Conservation (phyloP, 2,329 filamentous ascomycete genomes). For the Penicillium sp. region DNA sequence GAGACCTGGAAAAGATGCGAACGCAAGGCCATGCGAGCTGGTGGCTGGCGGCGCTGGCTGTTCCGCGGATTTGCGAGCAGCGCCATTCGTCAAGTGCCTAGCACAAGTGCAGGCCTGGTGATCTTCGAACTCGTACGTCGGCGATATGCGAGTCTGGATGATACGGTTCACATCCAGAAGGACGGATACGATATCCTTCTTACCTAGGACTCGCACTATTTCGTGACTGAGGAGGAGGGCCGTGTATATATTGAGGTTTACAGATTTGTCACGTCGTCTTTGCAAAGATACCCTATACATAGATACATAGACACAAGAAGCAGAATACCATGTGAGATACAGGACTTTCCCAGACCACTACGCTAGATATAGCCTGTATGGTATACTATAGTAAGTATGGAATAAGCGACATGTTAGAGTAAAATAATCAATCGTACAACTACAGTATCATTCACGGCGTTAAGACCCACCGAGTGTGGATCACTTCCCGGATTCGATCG, state of each 20-base stretch:
- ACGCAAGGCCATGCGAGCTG: slow-evolving; percentile 47
- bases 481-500: neutral
- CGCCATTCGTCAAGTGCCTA: slow-evolving; percentile 57
- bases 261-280: neutral
- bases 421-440: neutral
- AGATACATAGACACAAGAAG: too few relatives aligned
- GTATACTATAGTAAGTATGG: too few relatives aligned
- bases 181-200: slow-evolving; percentile 60
- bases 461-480: slow-evolving; percentile 1
- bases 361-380: neutral
- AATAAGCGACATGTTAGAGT: too few relatives aligned
- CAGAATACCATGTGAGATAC: neutral
- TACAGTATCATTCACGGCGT: too few relatives aligned
- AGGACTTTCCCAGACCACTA: neutral
- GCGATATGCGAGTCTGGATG: slow-evolving; percentile 54
- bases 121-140: slow-evolving; percentile 60
- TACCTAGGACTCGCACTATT: slow-evolving; percentile 28
- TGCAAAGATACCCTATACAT: slow-evolving; percentile 1
- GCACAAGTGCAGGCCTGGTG: slow-evolving; percentile 59
- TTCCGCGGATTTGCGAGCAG: slow-evolving; percentile 54
- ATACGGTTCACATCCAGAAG: slow-evolving; percentile 51
- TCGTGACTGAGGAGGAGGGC: neutral
- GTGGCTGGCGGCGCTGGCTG: slow-evolving; percentile 54
- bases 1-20: slow-evolving; percentile 55
- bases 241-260: neutral